Evolutionary conservation across 805 yeast genomes (phyloP).

Genomic region (Yamadazyma nakazawae): DNA sequence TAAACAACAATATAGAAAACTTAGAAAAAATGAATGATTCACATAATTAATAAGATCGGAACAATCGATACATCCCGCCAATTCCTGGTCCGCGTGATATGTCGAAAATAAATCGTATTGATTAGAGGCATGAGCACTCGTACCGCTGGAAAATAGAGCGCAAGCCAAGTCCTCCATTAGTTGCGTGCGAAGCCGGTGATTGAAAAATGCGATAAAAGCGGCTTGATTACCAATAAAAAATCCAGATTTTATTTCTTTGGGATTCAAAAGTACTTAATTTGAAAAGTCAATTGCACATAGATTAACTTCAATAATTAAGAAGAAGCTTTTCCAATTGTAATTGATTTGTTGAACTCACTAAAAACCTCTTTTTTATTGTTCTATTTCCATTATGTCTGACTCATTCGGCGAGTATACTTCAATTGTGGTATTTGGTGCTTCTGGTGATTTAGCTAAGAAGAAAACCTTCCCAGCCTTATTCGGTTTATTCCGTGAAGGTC

Average conservation of each 20-base stretch:
- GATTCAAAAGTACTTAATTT: too few relatives aligned
- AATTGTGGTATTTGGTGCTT: constrained; percentile 87
- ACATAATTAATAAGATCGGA: too few relatives aligned
- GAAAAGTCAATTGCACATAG: not conserved
- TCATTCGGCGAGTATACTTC: constrained; percentile 63
- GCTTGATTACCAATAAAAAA: constrained; percentile 1
- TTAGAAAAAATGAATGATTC: too few relatives aligned
- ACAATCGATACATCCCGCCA: not conserved
- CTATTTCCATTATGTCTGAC: constrained; percentile 14
- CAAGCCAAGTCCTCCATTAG: not conserved
- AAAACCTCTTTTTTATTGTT: not conserved
- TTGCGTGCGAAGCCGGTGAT: constrained; percentile 6
- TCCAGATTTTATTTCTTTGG: not conserved
- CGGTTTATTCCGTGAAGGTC: constrained; percentile 65
- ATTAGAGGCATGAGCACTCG: not conserved
- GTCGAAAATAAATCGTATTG: not conserved
- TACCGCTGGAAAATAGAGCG: not conserved
- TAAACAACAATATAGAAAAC: too few relatives aligned
- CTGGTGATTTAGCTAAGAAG: constrained; percentile 93
- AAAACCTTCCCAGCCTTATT: constrained; percentile 88
- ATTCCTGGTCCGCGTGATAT: not conserved
- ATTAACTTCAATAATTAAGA: not conserved
- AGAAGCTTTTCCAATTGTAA: not conserved
- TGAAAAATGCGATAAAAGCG: constrained; percentile 5
- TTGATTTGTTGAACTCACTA: not conserved